Percentiles rank a stretch among this genome's conserved stretches.
phyloP scores from a whole-genome alignment of 352 stramenopile genomes.

The Albugo candida region DNA sequence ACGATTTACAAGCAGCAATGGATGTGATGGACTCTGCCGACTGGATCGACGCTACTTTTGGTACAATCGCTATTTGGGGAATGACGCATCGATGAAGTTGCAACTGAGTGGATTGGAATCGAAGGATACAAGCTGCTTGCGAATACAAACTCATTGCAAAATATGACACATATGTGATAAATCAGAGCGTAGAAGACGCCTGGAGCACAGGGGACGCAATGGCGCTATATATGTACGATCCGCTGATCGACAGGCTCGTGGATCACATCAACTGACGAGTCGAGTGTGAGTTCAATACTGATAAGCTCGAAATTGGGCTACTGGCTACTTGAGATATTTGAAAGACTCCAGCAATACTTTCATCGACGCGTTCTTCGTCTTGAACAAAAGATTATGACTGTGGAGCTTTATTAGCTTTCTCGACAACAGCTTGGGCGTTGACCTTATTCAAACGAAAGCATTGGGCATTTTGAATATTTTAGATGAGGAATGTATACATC shows the following conservation, averaged over 20 bases:
- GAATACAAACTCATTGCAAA: slow-evolving; percentile 42
- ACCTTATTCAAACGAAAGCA: slow-evolving; percentile 73
- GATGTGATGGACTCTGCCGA: slow-evolving; percentile 55
- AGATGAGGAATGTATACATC: slow-evolving; percentile 82
- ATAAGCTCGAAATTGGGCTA: slow-evolving; percentile 40
- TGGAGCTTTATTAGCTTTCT: slow-evolving; percentile 83
- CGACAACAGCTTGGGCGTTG: slow-evolving; percentile 77
- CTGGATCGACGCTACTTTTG: slow-evolving; percentile 83
- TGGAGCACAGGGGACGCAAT: slow-evolving; percentile 86
- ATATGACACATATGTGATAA: slow-evolving; percentile 79
- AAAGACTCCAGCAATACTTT: slow-evolving; percentile 86
- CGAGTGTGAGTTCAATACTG: slow-evolving; percentile 26
- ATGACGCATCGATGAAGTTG: slow-evolving; percentile 73
- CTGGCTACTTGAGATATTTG: slow-evolving; percentile 80
- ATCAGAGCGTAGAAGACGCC: slow-evolving; percentile 34
- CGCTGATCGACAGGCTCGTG: slow-evolving; percentile 87
- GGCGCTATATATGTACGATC: slow-evolving; percentile 88
- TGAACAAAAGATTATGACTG: slow-evolving; percentile 78
- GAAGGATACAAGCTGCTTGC: slow-evolving; percentile 43
- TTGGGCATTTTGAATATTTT: slow-evolving; percentile 68
- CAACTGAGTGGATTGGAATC: slow-evolving; percentile 29
- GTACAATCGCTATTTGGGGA: slow-evolving; percentile 82
- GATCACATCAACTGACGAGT: slow-evolving; percentile 73
- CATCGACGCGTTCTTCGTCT: slow-evolving; percentile 74
- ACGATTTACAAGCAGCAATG: slow-evolving; percentile 51